Evolutionary conservation across 2,329 filamentous ascomycete genomes (phyloP), one percentile per base, ranked within the genome.

Genomic region (Botryotinia narcissicola): DNA sequence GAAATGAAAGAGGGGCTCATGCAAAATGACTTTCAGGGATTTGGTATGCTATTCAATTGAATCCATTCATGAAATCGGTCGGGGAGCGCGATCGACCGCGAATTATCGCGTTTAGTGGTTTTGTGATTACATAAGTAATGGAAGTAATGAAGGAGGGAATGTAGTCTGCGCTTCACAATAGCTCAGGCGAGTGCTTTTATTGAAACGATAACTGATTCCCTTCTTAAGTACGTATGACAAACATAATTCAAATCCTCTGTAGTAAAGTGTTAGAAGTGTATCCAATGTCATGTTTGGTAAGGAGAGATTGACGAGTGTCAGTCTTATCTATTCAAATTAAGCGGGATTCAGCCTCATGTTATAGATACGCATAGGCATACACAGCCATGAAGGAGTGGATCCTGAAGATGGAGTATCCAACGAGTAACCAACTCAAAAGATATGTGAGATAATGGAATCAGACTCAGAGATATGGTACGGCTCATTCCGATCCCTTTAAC

Each of bases 1-100:
- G 64, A 68, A 68, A 68, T 68, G 35, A 68, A 68, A 68, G 64
- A 57, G 64, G 64, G 64, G 46, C 48, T 54, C 25, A n/a, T 54
- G 48, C 25, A 29, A 54, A 5, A 9, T 42, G 25, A 42, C 35
- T 42, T 63, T 22, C 60, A 37, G 16, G 60, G 60, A 29, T 61
- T 61, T 60, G 57, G 48, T 14, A 51, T 51, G 22, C 7, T 51
- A 10, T 25, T 25, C 22, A 25, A 12, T n/a, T n/a, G 4, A 54
- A 57, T 37, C 16, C 54, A 29, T 59, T 59, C 7, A 54, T 51
- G 25, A 54, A 40, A 54, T 14, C 35, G 8, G 44, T 22, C 20
- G n/a, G n/a, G 66, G 57, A 42, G 66, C 48, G 66, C 48, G 37
- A 57, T 57, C 37, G 66, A 67, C 48, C 66, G 66, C 48, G 66